Base-by-base conservation (phyloP, 108 stramenopile species). In the Mediolabrus comicus region DNA sequence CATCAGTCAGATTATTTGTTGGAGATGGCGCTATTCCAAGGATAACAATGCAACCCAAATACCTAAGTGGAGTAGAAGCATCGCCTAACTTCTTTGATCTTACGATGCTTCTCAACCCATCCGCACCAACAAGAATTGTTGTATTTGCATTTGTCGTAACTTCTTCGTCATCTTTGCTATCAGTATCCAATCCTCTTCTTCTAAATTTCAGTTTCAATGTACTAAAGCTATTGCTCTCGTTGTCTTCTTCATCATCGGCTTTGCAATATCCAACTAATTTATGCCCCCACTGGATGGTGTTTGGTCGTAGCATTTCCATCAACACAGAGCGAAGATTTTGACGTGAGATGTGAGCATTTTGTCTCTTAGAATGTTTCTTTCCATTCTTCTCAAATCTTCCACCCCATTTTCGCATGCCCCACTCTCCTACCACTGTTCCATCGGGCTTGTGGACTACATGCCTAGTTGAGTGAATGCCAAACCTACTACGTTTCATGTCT, bases 91-190 rank as follows among this genome's bases (percentile, higher is more conserved):
- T 71, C 16, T 60, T 61, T 16, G 64, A 6, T 53, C 92, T 75
- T 9, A 93, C 89, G 16, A 65, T 68, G 59, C 84, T 86, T 57
- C 93, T 84, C 55, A 97, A 93, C 28, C 97, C 97, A 82, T 97
- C 97, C 27, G 88, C 90, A 12, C 95, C 97, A 29, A 97, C 95
- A 11, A 97, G 69, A 56, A 95, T 55, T 52, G 88, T 86, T 17
- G 56, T 29, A 43, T 49, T 49, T 22, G 56, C 33, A 43, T 49
- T 49, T 22, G 39, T 52, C 19, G 85, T 59, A n/a, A 59, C 55
- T 9, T 67, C 32, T 16, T 65, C 35, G 28, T 51, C 46, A 26
- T 72, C 59, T 49, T 54, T 69, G 51, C 57, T 65, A 27, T 35
- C 62, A 11, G 12, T 35, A 30, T 64, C 2, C 19, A 35, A 69